Percentiles rank a stretch among this genome's conserved stretches.
Evolutionary conservation across 2,329 filamentous ascomycete species (phyloP).

Genomic region (Colletotrichum sp.): DNA sequence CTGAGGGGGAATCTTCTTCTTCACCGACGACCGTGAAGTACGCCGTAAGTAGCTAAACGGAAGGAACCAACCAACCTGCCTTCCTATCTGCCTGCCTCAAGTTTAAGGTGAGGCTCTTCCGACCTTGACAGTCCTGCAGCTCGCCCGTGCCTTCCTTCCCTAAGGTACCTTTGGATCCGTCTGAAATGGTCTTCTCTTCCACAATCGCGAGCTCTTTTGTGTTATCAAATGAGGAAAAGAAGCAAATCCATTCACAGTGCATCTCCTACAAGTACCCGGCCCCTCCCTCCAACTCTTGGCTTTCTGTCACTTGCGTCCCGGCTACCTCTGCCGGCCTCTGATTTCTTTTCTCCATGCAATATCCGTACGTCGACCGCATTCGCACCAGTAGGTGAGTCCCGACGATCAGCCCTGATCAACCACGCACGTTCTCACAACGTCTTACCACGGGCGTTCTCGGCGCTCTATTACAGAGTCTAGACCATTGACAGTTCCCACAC

Average conservation of each 20-base stretch:
- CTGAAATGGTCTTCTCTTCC: neutral
- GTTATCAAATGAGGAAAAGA: neutral
- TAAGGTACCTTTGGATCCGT: neutral
- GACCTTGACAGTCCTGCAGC: neutral
- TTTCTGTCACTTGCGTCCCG: neutral
- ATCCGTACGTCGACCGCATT: neutral
- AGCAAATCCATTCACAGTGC: neutral
- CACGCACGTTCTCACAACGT: neutral
- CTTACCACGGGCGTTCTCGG: neutral
- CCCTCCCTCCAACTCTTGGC: neutral
- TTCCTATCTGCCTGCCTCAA: neutral
- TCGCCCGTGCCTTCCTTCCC: neutral
- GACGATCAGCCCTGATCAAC: neutral
- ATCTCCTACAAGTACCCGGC: neutral
- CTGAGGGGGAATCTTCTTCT: neutral
- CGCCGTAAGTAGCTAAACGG: neutral
- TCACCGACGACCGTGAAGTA: neutral
- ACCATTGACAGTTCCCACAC: slow-evolving; percentile 10
- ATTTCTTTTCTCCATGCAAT: neutral
- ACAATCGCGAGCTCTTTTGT: neutral
- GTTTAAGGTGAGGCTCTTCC: neutral
- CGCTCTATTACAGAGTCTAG: neutral
- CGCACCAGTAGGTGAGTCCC: neutral
- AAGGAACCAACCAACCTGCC: neutral
- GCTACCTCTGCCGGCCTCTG: neutral